A percentile compares a stretch with the other conserved stretches of the same genome.
These are phyloP conservation scores for Lunasporangiospora selenospora DNA, from an alignment of 192 early-diverging fungal genomes.

Conservation along the genomic window DNA sequence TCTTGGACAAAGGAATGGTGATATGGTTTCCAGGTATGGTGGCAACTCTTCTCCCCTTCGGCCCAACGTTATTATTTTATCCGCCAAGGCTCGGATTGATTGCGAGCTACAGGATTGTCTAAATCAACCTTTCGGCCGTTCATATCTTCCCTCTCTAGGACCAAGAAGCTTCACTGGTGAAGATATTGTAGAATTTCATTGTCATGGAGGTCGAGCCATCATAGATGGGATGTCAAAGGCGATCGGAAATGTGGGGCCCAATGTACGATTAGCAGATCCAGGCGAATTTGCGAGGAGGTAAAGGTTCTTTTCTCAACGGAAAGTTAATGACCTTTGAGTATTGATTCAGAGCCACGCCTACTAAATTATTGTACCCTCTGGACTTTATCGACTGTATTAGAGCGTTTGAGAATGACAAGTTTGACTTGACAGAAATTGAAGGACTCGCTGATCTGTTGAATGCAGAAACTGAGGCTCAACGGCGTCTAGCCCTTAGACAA, in stretches of 20 bases:
- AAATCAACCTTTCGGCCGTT: not conserved
- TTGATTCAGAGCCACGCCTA: not conserved
- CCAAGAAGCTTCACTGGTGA: constrained; percentile 80
- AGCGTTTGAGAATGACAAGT: constrained; percentile 75
- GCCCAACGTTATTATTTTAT: not conserved
- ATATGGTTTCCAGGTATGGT: constrained; percentile 62
- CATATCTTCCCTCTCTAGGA: constrained; percentile 17
- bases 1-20: constrained; percentile 66
- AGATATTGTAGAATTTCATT: constrained; percentile 76
- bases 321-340: too few relatives aligned
- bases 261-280: constrained; percentile 70
- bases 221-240: constrained; percentile 61
- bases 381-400: constrained; percentile 16
- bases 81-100: not conserved
- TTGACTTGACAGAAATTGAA: constrained; percentile 76
- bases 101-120: too few relatives aligned
- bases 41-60: not conserved
- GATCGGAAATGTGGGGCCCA: constrained; percentile 46
- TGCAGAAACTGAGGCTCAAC: constrained; percentile 81
- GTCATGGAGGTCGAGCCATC: constrained; percentile 79
- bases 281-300: constrained; percentile 81
- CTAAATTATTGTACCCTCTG: not conserved
- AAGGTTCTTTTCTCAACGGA: too few relatives aligned
- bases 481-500: constrained; percentile 70
- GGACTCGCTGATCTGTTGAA: constrained; percentile 78